Conservation (phyloP, 1,139 yeast species). For the Scheffersomyces insectosa region DNA sequence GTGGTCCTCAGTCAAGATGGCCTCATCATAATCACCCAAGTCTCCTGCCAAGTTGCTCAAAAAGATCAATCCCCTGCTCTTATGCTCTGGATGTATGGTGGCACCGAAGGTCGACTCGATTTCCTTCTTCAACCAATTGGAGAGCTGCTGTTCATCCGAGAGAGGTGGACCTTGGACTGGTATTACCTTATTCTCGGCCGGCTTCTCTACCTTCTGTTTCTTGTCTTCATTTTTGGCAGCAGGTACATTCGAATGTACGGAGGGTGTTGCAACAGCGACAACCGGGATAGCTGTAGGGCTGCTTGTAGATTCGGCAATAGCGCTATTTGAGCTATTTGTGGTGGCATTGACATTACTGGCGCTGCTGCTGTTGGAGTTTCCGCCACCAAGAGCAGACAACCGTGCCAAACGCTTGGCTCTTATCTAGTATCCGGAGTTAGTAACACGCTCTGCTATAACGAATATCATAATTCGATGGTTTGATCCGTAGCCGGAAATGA, state of each 20-base stretch:
- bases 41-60: constrained; percentile 43
- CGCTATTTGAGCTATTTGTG: too few relatives aligned
- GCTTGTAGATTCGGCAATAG: too few relatives aligned
- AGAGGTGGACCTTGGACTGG: constrained; percentile 1
- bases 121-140: constrained; percentile 30
- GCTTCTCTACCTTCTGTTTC: too few relatives aligned
- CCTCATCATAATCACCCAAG: constrained; percentile 19
- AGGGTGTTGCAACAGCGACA: too few relatives aligned
- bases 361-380: constrained; percentile 5
- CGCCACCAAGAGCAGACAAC: constrained; percentile 30
- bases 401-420: constrained; percentile 61
- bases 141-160: constrained; percentile 20
- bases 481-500: too few relatives aligned
- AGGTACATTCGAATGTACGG: too few relatives aligned
- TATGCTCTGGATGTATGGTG: constrained; percentile 21
- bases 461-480: too few relatives aligned
- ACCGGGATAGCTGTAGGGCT: too few relatives aligned
- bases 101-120: constrained; percentile 44
- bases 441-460: constrained; percentile 7
- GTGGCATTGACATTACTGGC: constrained; percentile 6
- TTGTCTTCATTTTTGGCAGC: too few relatives aligned
- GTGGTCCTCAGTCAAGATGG: constrained; percentile 24
- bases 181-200: too few relatives aligned
- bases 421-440: constrained; percentile 34
- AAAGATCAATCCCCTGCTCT: constrained; percentile 18